Conservation (phyloP, 441 rosid genomes). For the Hura crepitans region DNA sequence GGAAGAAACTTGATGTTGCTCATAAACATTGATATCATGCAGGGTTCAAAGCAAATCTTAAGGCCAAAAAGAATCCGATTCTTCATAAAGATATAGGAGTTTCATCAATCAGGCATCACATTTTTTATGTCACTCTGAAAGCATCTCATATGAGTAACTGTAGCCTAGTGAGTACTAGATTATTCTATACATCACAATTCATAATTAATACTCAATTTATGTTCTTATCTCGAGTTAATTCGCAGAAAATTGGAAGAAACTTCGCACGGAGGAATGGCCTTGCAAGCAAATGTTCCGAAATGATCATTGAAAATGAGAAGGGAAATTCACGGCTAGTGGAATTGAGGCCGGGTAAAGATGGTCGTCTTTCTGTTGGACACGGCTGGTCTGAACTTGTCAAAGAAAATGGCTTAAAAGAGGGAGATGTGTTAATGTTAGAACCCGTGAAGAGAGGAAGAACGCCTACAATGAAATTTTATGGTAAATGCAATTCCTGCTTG, state of each 20-base stretch:
- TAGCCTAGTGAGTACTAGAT: conserved; percentile 1
- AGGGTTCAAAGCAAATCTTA: neutral
- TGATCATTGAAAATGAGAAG: conserved; percentile 13
- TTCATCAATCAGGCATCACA: neutral
- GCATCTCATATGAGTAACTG: neutral
- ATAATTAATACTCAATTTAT: neutral
- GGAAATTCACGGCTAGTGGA: conserved; percentile 10
- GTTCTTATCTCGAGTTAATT: neutral
- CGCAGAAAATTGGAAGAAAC: neutral
- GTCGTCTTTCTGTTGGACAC: neutral
- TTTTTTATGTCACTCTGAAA: neutral
- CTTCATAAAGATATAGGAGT: neutral
- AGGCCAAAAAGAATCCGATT: neutral
- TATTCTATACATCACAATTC: neutral
- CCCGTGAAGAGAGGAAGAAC: conserved; percentile 7
- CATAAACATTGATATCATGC: neutral
- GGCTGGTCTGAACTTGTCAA: neutral
- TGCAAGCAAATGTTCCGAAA: neutral
- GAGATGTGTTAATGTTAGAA: conserved; percentile 13
- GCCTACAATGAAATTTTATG: neutral
- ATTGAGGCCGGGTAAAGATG: neutral
- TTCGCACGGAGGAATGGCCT: too few relatives aligned
- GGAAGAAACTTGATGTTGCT: too few relatives aligned
- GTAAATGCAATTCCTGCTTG: neutral
- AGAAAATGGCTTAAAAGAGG: conserved; percentile 6